phyloP scores from a whole-genome alignment of 108 stramenopile species.

The Nitzschia sp. region DNA sequence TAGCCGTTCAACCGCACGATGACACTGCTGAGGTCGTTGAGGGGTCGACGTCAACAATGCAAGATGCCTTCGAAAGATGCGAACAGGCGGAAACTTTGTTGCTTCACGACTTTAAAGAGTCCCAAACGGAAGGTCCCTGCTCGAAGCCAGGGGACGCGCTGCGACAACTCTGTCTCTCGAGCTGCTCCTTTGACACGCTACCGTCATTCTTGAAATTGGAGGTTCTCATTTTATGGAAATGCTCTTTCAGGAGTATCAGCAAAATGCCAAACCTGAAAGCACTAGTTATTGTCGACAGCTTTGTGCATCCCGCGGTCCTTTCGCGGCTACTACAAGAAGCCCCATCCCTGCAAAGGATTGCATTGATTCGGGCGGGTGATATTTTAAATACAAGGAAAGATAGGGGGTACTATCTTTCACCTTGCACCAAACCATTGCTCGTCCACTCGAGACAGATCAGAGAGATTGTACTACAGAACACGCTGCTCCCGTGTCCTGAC shows the following conservation, averaged over 20 bases:
- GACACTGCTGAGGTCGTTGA: not conserved
- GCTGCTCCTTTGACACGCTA: not conserved
- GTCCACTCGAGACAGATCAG: not conserved
- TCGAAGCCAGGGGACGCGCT: not conserved
- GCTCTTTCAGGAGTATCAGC: not conserved
- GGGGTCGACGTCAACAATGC: not conserved
- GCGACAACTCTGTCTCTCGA: conserved; percentile 10
- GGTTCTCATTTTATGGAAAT: conserved; percentile 11
- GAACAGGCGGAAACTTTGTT: not conserved
- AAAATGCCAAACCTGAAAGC: conserved; percentile 2
- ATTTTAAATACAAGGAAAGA: not conserved
- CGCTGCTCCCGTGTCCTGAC: not conserved
- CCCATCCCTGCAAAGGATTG: not conserved
- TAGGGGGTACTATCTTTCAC: not conserved
- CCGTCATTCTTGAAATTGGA: not conserved
- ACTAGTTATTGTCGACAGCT: conserved; percentile 10
- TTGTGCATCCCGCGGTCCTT: not conserved
- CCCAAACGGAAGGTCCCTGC: not conserved
- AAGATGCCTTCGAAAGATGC: not conserved
- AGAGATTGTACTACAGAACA: not conserved
- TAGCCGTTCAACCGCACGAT: conserved; percentile 3
- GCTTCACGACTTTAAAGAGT: conserved; percentile 2
- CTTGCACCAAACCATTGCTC: not conserved
- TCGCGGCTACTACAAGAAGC: not conserved
- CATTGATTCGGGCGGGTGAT: conserved; percentile 12